Conservation (phyloP, 768 basidiomycete genomes). For the Tubosaeta sp. region DNA sequence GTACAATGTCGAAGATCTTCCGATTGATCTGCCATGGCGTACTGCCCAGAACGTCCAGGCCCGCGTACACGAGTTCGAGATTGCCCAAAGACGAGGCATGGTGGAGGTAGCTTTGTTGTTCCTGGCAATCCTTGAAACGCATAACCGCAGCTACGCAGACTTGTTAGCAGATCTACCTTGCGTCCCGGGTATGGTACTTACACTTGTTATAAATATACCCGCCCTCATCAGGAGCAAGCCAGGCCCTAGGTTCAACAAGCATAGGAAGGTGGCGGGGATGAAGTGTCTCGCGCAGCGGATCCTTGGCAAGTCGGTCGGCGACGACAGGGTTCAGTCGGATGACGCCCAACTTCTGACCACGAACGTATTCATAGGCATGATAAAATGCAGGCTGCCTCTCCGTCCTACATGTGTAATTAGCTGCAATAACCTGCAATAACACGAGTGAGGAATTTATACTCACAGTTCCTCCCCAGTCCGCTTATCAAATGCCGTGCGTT, state of each 20-base stretch:
- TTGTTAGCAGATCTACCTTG: neutral
- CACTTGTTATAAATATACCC: slow-evolving; percentile 80
- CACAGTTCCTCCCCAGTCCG: slow-evolving; percentile 58
- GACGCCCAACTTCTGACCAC: slow-evolving; percentile 92
- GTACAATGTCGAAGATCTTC: slow-evolving; percentile 67
- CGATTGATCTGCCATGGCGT: slow-evolving; percentile 91
- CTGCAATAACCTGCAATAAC: neutral
- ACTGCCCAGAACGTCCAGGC: slow-evolving; percentile 82
- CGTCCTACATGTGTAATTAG: slow-evolving; percentile 36
- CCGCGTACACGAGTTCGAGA: slow-evolving; percentile 81
- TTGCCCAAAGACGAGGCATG: slow-evolving; percentile 70
- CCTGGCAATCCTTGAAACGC: slow-evolving; percentile 88
- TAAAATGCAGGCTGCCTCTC: slow-evolving; percentile 89
- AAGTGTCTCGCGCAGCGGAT: slow-evolving; percentile 62
- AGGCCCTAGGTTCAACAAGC: slow-evolving; percentile 87
- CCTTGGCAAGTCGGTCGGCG: slow-evolving; percentile 70
- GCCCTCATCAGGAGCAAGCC: slow-evolving; percentile 73
- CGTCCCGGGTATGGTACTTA: slow-evolving; percentile 31
- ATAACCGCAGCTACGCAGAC: slow-evolving; percentile 57
- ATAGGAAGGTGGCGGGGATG: slow-evolving; percentile 96
- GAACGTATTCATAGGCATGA: slow-evolving; percentile 88
- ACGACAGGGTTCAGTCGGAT: slow-evolving; percentile 83
- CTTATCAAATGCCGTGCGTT: slow-evolving; percentile 53
- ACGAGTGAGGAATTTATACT: slow-evolving; percentile 24
- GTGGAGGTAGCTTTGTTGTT: slow-evolving; percentile 75